Conservation (phyloP, 495 filamentous ascomycete genomes). For the Xylaria bambusicola region DNA sequence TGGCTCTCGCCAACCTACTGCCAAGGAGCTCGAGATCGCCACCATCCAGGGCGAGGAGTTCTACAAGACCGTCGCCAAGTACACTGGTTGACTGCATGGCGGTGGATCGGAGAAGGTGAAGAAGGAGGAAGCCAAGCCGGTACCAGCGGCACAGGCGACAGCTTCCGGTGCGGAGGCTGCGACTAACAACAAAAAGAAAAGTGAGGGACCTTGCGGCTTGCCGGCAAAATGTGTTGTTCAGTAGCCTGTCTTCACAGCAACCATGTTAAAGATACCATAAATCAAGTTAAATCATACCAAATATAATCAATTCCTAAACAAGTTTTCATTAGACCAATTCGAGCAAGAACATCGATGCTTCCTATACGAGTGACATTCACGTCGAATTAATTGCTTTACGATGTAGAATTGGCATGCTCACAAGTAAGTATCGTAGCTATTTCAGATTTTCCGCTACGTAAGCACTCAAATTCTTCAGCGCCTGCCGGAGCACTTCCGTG, state of each 20-base stretch:
- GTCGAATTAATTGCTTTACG: too few species aligned
- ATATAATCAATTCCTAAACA: background rate
- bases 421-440: background rate
- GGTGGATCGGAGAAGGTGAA: constrained; percentile 34
- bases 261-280: constrained; percentile 8
- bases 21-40: constrained; percentile 75
- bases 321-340: background rate
- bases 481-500: constrained; percentile 68
- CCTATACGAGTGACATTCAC: too few species aligned
- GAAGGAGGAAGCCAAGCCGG: background rate
- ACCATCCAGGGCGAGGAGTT: constrained; percentile 81
- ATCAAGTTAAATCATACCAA: constrained; percentile 5
- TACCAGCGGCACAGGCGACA: constrained; percentile 22
- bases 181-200: constrained; percentile 13
- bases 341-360: background rate
- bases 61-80: constrained; percentile 75
- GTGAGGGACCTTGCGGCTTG: constrained; percentile 29
- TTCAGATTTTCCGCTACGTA: constrained; percentile 54
- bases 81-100: constrained; percentile 83
- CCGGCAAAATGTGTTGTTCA: constrained; percentile 30
- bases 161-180: background rate
- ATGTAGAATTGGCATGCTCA: background rate
- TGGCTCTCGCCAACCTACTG: constrained; percentile 78
- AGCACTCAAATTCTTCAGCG: constrained; percentile 57
- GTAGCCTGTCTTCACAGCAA: constrained; percentile 5